Conservation (phyloP, 2,329 filamentous ascomycete species). For the Aureobasidium mangrovei region DNA sequence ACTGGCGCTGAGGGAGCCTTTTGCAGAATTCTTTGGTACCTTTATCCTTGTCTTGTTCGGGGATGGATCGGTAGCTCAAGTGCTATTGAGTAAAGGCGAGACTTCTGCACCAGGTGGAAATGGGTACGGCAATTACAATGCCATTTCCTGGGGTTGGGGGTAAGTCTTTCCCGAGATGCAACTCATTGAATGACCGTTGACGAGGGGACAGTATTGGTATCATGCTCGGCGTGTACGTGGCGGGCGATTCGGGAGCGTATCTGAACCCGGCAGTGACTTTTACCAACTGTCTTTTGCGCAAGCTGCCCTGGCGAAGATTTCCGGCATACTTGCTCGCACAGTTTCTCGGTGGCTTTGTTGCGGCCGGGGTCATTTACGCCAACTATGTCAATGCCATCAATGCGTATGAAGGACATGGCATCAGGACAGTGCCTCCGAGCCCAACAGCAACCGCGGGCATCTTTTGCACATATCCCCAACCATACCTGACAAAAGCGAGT, state of each 20-base stretch:
- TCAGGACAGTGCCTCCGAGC: constrained; percentile 53
- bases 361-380: constrained; percentile 36
- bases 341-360: constrained; percentile 57
- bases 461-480: constrained; percentile 60
- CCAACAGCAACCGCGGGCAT: constrained; percentile 54
- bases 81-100: constrained; percentile 31
- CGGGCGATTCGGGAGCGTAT: constrained; percentile 57
- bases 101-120: constrained; percentile 33
- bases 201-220: constrained; percentile 22
- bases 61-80: constrained; percentile 37
- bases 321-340: constrained; percentile 60
- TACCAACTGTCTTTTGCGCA: constrained; percentile 58
- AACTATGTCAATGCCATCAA: constrained; percentile 54
- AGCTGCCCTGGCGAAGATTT: constrained; percentile 60
- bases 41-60: constrained; percentile 37
- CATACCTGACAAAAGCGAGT: constrained; percentile 54
- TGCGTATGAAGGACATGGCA: constrained; percentile 50
- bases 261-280: constrained; percentile 62
- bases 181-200: not conserved
- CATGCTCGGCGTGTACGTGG: constrained; percentile 51
- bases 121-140: constrained; percentile 35
- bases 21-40: constrained; percentile 37
- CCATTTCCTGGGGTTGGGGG: constrained; percentile 35
- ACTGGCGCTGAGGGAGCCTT: constrained; percentile 33
- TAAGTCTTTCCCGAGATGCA: not conserved